These are phyloP conservation scores for Naumovozyma dairenensis DNA, from an alignment of 805 yeast genomes.

Conservation along the genomic window DNA sequence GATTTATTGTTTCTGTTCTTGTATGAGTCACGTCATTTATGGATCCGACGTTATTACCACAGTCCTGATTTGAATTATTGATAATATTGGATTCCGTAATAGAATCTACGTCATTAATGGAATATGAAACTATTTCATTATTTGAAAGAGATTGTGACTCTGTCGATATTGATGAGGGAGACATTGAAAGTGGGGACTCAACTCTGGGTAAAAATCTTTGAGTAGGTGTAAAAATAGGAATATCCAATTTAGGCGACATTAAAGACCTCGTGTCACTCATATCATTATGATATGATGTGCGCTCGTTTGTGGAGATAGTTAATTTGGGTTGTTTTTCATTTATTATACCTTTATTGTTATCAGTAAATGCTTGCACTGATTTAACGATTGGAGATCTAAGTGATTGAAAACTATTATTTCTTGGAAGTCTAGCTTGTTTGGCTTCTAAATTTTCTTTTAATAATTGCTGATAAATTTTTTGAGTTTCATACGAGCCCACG, in stretches of 20 bases:
- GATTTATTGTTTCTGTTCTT: too few relatives aligned
- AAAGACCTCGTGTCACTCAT: not conserved
- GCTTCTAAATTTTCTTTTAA: conserved; percentile 14
- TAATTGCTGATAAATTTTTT: conserved; percentile 31
- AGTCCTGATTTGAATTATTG: too few relatives aligned
- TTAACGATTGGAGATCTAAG: conserved; percentile 21
- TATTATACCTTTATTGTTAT: not conserved
- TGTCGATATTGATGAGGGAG: too few relatives aligned
- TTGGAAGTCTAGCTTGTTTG: conserved; percentile 8
- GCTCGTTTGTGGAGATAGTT: too few relatives aligned
- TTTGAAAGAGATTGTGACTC: too few relatives aligned
- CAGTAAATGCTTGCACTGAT: conserved; percentile 20
- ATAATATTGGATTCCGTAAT: too few relatives aligned
- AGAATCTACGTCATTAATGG: too few relatives aligned
- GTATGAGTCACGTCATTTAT: too few relatives aligned
- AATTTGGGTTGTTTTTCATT: not conserved
- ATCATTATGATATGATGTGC: not conserved
- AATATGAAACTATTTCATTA: too few relatives aligned
- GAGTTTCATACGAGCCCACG: conserved; percentile 44
- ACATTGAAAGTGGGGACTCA: too few relatives aligned
- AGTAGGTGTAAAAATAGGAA: conserved; percentile 1
- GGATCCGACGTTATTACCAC: too few relatives aligned
- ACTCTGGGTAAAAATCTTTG: too few relatives aligned
- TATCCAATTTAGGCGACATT: conserved; percentile 2
- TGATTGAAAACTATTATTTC: conserved; percentile 14